These are phyloP conservation scores for Panicum miliaceum DNA, from an alignment of 176 grass and related monocot species.

Conservation along the genomic window DNA sequence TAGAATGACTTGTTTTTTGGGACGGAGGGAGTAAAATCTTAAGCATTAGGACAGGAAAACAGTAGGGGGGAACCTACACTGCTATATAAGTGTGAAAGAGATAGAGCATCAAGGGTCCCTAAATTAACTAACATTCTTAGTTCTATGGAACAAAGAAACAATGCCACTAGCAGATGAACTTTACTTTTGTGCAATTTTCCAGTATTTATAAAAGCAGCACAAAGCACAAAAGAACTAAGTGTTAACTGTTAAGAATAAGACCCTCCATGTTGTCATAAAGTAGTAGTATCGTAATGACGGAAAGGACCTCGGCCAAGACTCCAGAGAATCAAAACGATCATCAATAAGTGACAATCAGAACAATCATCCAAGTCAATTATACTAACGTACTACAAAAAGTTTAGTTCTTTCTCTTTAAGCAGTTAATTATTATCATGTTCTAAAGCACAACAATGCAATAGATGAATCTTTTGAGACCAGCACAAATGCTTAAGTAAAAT, in stretches of 20 bases:
- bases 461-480: neutral
- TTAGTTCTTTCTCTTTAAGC: slow-evolving; percentile 1
- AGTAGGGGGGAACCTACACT: neutral
- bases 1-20: too few species aligned
- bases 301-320: neutral
- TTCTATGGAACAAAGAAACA: slow-evolving; percentile 18
- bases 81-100: neutral
- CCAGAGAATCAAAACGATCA: slow-evolving; percentile 6
- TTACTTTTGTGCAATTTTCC: neutral
- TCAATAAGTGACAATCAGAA: neutral
- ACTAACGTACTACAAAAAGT: neutral
- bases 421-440: slow-evolving; percentile 5
- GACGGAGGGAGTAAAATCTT: too few species aligned
- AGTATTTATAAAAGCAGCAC: neutral
- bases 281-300: slow-evolving; percentile 6
- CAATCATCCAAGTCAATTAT: slow-evolving; percentile 8
- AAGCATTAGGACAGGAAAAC: neutral
- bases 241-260: neutral
- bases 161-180: neutral
- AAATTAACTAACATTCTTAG: slow-evolving; percentile 5
- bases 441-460: slow-evolving; percentile 24
- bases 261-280: neutral
- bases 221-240: neutral
- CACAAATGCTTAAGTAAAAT: slow-evolving; percentile 21
- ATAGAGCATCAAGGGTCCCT: neutral